Percentiles rank a stretch among this genome's conserved stretches.
Conservation (phyloP, 208 protist species). For the Naegleria fowleri region DNA sequence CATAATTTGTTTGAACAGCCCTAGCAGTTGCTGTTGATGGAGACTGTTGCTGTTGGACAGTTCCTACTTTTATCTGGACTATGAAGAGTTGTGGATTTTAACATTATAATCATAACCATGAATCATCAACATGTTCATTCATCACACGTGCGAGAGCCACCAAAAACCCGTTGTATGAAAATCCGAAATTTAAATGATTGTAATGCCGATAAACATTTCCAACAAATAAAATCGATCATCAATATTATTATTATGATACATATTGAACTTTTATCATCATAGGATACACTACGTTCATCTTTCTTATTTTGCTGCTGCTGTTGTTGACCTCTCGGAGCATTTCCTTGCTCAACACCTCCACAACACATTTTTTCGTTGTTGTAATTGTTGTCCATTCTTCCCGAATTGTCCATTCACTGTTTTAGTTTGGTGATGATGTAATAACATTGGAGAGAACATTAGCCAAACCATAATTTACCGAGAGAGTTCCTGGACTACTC, state of each 20-base stretch:
- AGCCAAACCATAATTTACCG: too few species aligned
- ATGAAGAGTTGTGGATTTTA: neutral
- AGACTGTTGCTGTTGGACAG: neutral
- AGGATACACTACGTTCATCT: neutral
- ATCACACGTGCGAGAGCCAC: too few species aligned
- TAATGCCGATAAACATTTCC: too few species aligned
- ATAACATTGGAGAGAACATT: too few species aligned
- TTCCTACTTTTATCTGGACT: neutral
- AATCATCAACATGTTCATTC: neutral
- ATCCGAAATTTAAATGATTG: too few species aligned
- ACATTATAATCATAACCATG: neutral
- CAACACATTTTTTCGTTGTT: neutral
- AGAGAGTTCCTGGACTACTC: too few species aligned
- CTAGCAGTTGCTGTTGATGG: neutral
- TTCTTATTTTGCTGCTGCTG: neutral
- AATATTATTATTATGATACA: too few species aligned
- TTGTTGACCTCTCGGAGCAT: neutral
- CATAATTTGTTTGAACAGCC: constrained; percentile 2
- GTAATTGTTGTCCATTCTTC: too few species aligned
- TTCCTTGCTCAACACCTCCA: neutral
- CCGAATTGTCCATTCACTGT: too few species aligned
- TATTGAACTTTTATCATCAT: neutral
- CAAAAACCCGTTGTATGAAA: too few species aligned
- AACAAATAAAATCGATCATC: too few species aligned
- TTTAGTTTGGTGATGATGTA: too few species aligned